These are phyloP conservation scores for Termitomyces sp. DNA, from an alignment of 768 basidiomycete species.

Conservation along the genomic window DNA sequence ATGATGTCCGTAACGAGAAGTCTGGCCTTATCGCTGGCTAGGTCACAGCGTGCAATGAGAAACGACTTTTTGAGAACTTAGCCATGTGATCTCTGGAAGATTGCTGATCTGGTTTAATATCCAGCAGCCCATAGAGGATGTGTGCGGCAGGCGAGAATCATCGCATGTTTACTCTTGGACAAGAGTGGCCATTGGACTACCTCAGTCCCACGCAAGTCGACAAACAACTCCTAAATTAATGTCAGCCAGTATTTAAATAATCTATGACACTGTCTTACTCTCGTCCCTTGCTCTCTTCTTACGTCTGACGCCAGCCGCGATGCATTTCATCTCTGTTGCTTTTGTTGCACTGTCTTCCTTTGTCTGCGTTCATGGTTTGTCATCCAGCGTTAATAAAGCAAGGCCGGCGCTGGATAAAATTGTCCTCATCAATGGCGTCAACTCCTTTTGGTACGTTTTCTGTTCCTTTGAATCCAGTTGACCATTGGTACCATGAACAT, in stretches of 20 bases:
- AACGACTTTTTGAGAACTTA: not conserved
- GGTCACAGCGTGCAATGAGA: not conserved
- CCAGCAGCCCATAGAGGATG: no score
- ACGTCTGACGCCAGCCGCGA: not conserved
- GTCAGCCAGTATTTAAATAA: not conserved
- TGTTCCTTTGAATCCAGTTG: not conserved
- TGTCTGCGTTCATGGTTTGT: not conserved
- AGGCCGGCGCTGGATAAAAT: constrained; percentile 38
- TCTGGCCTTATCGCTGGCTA: not conserved
- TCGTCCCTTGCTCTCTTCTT: not conserved
- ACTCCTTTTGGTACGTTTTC: constrained; percentile 37
- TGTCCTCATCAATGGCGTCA: constrained; percentile 39
- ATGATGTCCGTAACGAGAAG: not conserved
- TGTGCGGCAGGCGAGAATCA: not conserved
- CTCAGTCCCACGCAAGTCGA: no score
- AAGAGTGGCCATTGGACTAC: not conserved
- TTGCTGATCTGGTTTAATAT: no score
- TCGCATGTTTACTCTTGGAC: not conserved
- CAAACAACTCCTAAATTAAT: not conserved
- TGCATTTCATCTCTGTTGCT: not conserved
- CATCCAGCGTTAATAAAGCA: constrained; percentile 10
- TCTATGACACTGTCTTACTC: not conserved
- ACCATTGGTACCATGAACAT: no score
- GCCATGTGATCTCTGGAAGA: not conserved
- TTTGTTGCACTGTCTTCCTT: not conserved